Percentiles rank a stretch among this genome's conserved stretches.
phyloP scores from a whole-genome alignment of 345 rosid species.

The Brassica incana region DNA sequence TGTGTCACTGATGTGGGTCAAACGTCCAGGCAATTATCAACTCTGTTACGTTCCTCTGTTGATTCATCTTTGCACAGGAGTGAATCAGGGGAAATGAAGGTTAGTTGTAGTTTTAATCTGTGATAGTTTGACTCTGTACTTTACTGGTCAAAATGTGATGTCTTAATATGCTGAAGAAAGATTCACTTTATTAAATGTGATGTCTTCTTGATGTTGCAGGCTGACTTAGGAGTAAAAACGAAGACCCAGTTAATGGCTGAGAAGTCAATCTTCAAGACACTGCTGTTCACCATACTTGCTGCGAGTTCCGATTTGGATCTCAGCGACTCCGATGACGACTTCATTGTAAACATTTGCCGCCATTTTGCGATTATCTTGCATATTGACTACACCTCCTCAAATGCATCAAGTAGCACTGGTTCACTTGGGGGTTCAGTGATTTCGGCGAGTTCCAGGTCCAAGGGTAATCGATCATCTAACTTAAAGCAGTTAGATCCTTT shows the following conservation, averaged over 20 bases:
- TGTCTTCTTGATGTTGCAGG: slow-evolving; percentile 50
- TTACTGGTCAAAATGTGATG: neutral
- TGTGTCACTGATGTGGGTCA: slow-evolving; percentile 68
- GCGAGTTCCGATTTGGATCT: slow-evolving; percentile 83
- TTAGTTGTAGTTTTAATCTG: slow-evolving; percentile 37
- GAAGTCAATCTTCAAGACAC: slow-evolving; percentile 93
- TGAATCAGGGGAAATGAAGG: slow-evolving; percentile 83
- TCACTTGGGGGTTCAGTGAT: slow-evolving; percentile 54
- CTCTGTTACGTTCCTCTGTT: slow-evolving; percentile 60
- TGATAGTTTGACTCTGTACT: slow-evolving; percentile 26
- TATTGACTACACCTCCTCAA: slow-evolving; percentile 57
- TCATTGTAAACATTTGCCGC: slow-evolving; percentile 73
- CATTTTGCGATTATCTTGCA: slow-evolving; percentile 95
- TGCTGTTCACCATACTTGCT: slow-evolving; percentile 81
- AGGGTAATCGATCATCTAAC: slow-evolving; percentile 54
- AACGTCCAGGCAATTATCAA: slow-evolving; percentile 63
- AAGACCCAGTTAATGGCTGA: slow-evolving; percentile 99
- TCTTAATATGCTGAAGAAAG: slow-evolving; percentile 17
- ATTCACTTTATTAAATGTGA: slow-evolving; percentile 8
- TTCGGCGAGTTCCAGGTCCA: slow-evolving; percentile 69
- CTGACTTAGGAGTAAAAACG: slow-evolving; percentile 96
- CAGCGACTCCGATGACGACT: slow-evolving; percentile 70
- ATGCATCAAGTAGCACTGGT: slow-evolving; percentile 50
- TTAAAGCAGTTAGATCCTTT: slow-evolving; percentile 90
- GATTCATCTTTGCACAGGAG: slow-evolving; percentile 73